Evolutionary conservation across 108 stramenopile genomes (phyloP), one percentile per base, ranked within the genome.

Genomic region (Cyclostephanos invisitatus): DNA sequence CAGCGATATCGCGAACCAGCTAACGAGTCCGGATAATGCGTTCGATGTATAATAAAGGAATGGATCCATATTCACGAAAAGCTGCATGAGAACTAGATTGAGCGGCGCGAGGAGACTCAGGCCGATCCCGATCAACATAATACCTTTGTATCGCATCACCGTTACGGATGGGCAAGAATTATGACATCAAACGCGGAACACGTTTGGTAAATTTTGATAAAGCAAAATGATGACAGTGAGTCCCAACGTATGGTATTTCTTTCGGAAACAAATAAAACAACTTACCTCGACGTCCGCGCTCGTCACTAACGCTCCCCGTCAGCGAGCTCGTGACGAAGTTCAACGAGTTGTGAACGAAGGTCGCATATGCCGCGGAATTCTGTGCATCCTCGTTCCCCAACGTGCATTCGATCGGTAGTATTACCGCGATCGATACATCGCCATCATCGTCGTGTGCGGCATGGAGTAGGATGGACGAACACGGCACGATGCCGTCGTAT

Each of bases 251-350:
- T n/a, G n/a, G n/a, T n/a, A n/a, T n/a, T n/a, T n/a, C n/a, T n/a
- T n/a, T n/a, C n/a, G n/a, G 59, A 56, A 56, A 60, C 36, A 21
- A 49, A 2, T 35, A 25, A 28, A 38, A 17, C 44, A n/a, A 58
- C 82, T 64, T 53, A 86, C 80, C 73, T 73, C 86, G 77, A 68
- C 92, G 57, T 37, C 93, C 93, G 67, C 79, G 67, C 62, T 88
- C 85, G 72, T 94, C 93, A 74, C 89, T 90, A 17, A 91, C 79
- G 38, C 86, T 87, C 55, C 93, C 93, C 48, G 91, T 76, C 73
- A 91, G 47, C n/a, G 89, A 87, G 44, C 82, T 81, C 17, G 91
- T 88, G 27, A 82, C 60, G 66, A 94, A 92, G 22, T 91, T 92
- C 25, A 91, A 68, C 0, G 54, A 48, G 67, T 91, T 90, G 1